phyloP scores from a whole-genome alignment of 1,139 yeast genomes.

The Geotrichum carabidarum region DNA sequence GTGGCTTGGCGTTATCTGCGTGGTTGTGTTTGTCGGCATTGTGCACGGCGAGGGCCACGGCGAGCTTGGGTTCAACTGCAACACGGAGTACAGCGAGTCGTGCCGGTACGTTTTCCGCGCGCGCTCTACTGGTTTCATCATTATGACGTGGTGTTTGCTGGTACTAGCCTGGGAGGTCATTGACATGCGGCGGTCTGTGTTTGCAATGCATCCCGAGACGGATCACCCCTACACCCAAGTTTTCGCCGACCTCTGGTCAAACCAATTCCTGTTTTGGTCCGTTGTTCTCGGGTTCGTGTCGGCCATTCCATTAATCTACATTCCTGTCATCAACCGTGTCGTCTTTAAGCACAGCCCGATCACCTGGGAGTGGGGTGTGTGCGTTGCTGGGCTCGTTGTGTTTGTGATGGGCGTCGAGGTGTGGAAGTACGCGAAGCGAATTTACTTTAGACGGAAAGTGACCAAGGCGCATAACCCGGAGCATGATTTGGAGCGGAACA shows the following conservation, averaged over 20 bases:
- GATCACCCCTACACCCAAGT: slow-evolving; percentile 57
- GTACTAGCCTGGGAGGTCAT: slow-evolving; percentile 87
- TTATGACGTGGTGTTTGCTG: slow-evolving; percentile 88
- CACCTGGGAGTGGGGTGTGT: slow-evolving; percentile 79
- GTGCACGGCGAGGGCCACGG: slow-evolving; percentile 63
- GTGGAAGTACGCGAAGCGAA: slow-evolving; percentile 65
- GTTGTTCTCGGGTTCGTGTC: slow-evolving; percentile 64
- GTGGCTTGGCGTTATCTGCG: slow-evolving; percentile 68
- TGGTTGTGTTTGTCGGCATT: slow-evolving; percentile 60
- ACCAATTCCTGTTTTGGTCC: slow-evolving; percentile 81
- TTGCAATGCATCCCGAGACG: slow-evolving; percentile 67
- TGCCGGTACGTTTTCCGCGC: slow-evolving; percentile 72
- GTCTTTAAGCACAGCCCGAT: slow-evolving; percentile 75
- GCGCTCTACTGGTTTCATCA: slow-evolving; percentile 75
- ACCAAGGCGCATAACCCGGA: slow-evolving; percentile 51
- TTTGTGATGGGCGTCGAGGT: slow-evolving; percentile 59
- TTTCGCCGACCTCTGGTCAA: slow-evolving; percentile 61
- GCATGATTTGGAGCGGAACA: slow-evolving; percentile 56
- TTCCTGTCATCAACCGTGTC: slow-evolving; percentile 75
- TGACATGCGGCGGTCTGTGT: slow-evolving; percentile 68
- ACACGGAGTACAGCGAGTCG: slow-evolving; percentile 42
- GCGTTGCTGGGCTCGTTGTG: slow-evolving; percentile 57
- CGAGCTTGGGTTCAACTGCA: slow-evolving; percentile 62
- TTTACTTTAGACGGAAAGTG: slow-evolving; percentile 42
- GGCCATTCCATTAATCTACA: slow-evolving; percentile 78